Evolutionary conservation across 495 filamentous ascomycete genomes (phyloP), one percentile per base, ranked within the genome.

Genomic region (Pseudotulostoma volvatum): DNA sequence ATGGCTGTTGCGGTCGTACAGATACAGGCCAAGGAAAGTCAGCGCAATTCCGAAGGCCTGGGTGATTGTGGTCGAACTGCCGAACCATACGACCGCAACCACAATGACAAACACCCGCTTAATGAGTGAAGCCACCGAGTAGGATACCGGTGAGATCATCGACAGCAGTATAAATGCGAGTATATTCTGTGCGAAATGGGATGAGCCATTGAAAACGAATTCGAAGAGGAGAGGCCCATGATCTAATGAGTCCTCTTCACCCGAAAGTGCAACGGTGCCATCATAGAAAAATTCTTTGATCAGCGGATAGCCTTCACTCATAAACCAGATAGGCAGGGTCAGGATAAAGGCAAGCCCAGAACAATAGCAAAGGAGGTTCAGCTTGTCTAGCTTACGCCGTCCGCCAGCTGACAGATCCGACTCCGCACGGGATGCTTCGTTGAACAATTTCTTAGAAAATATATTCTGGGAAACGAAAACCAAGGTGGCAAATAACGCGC

Each of bases 381-480:
- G 71, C 56, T 96, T 96, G 59, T 99, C 90, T 25, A 95, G 68
- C 61, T 94, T 96, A 33, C 74, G 73, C 37, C 61, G 53, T 42
- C 67, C 72, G 14, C 54, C 58, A 19, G 55, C 55, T 20, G 65
- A 54, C 1, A 74, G 70, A 14, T 92, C 79, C 11, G 75, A 71
- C 56, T 94, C 86, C 1, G 79, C 77, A 14, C 71, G 70, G 7
- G 84, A 79, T 17, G 81, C 86, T 56, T 94, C 86, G 54, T 94
- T 96, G 69, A 99, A 99, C n/a, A 99, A 72, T 39, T 84, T 84
- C 56, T 99, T 99, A 11, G 88, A 95, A 47, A 94, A 94, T 40
- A 99, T 99, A 52, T 99, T 99, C 53, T 99, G 90, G 0, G 85
- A 93, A 11, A 99, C 90, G 53, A 99, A 99, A 44, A 99, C 82